phyloP scores from a whole-genome alignment of 352 stramenopile species.

The Phytophthora multivora region DNA sequence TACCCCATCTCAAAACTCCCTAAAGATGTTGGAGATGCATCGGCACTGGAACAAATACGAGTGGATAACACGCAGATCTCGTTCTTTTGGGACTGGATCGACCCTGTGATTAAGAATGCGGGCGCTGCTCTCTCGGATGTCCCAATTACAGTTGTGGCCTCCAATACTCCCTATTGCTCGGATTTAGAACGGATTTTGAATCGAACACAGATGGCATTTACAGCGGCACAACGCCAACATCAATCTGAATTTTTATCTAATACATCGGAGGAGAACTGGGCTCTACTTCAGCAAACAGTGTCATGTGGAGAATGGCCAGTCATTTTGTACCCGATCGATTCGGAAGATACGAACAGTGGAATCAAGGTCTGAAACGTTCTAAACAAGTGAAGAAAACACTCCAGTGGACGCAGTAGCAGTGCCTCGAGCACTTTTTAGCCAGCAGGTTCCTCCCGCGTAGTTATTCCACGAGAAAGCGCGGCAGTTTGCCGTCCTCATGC shows the following conservation, averaged over 20 bases:
- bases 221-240: not conserved
- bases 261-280: conserved; percentile 2
- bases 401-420: not conserved
- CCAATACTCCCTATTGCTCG: conserved; percentile 23
- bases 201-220: conserved; percentile 6
- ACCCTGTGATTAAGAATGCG: conserved; percentile 15
- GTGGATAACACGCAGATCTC: conserved; percentile 29
- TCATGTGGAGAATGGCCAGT: conserved; percentile 7
- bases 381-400: conserved; percentile 24
- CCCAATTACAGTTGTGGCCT: conserved; percentile 16
- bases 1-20: conserved; percentile 19
- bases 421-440: conserved; percentile 58
- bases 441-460: conserved; percentile 58
- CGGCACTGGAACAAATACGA: conserved; percentile 14
- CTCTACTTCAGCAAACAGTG: not conserved
- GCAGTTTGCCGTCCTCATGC: conserved; percentile 32
- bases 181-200: conserved; percentile 12
- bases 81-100: conserved; percentile 32
- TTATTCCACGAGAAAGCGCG: conserved; percentile 55
- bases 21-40: conserved; percentile 15
- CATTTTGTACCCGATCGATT: conserved; percentile 23
- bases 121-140: conserved; percentile 15
- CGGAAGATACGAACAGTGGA: conserved; percentile 15
- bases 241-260: conserved; percentile 6
- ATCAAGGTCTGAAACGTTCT: conserved; percentile 5